Conservation (phyloP, 192 early-diverging fungal genomes). For the Kappamyces sp. region DNA sequence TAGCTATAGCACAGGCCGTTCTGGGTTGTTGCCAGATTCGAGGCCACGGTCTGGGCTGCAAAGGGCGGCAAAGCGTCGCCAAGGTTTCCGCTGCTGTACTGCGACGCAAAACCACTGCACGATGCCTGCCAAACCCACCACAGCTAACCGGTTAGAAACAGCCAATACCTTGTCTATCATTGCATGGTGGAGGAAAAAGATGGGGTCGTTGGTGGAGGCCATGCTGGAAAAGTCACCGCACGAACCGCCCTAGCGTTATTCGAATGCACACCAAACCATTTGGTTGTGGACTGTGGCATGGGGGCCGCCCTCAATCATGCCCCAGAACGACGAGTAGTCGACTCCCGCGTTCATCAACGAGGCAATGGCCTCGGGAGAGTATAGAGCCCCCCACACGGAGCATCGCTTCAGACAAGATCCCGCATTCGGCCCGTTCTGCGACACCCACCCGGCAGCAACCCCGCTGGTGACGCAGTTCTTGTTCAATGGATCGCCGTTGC, state of each 20-base stretch:
- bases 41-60: constrained; percentile 22
- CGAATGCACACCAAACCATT: constrained; percentile 47
- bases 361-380: constrained; percentile 9
- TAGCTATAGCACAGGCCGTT: constrained; percentile 40
- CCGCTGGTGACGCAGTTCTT: constrained; percentile 48
- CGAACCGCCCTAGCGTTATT: constrained; percentile 44
- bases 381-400: constrained; percentile 9
- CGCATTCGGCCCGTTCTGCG: background rate
- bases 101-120: constrained; percentile 37
- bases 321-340: constrained; percentile 23
- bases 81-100: background rate
- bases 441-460: constrained; percentile 36
- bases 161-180: constrained; percentile 58
- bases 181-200: constrained; percentile 61
- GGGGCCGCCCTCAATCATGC: constrained; percentile 29
- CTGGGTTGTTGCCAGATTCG: constrained; percentile 33
- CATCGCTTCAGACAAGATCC: constrained; percentile 19
- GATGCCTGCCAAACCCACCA: constrained; percentile 53
- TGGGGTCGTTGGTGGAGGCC: constrained; percentile 54
- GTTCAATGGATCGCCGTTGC: background rate
- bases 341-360: background rate
- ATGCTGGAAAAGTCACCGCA: constrained; percentile 30
- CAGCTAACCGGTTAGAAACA: too few species aligned
- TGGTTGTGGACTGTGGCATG: constrained; percentile 32
- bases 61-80: constrained; percentile 15